Evolutionary conservation across 75 land plant genomes (phyloP).

Genomic region (Cryptomeria japonica): DNA sequence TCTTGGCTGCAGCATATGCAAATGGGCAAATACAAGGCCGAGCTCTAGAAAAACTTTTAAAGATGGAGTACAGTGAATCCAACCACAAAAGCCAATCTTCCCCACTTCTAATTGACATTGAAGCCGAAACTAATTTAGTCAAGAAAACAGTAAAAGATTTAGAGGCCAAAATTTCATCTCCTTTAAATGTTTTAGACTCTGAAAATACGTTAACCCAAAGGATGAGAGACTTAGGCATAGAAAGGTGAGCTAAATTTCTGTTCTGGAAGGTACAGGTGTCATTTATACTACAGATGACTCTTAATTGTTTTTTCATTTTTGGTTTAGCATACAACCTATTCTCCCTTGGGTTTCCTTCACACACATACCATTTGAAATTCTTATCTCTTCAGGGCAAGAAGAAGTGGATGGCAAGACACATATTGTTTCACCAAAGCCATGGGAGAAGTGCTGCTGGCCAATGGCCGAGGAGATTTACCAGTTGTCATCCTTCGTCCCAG

Average conservation of each 20-base stretch:
- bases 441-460: conserved; percentile 82
- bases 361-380: not conserved
- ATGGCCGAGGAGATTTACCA: conserved; percentile 64
- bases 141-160: not conserved
- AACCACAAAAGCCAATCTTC: not conserved
- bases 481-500: conserved; percentile 81
- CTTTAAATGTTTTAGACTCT: not conserved
- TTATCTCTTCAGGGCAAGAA: conserved; percentile 52
- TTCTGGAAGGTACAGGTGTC: no score
- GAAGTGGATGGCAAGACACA: conserved; percentile 92
- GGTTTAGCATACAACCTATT: no score
- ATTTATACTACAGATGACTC: no score
- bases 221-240: conserved; percentile 76
- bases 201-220: conserved; percentile 24
- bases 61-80: conserved; percentile 52
- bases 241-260: conserved; percentile 40
- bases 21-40: conserved; percentile 78
- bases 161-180: not conserved
- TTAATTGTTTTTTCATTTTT: no score
- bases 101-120: not conserved
- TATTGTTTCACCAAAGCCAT: conserved; percentile 93
- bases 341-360: not conserved
- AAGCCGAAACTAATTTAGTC: not conserved
- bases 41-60: conserved; percentile 62
- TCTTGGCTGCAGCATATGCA: conserved; percentile 62